phyloP scores from a whole-genome alignment of 1,284 basidiomycete genomes.

The Veloboletus limbatus region DNA sequence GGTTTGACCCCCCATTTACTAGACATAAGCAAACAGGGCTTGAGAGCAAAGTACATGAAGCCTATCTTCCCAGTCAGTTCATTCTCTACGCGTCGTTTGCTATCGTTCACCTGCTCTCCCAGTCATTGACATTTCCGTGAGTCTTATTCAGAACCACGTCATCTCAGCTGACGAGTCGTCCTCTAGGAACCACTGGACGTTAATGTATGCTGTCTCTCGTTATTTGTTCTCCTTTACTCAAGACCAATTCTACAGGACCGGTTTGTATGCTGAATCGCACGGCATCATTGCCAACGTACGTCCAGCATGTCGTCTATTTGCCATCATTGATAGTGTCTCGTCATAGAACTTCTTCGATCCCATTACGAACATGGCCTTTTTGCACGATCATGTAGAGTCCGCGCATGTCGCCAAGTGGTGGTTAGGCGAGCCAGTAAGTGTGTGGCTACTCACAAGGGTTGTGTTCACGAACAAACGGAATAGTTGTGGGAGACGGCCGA shows the following conservation, averaged over 20 bases:
- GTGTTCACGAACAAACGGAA: conserved; percentile 3
- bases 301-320: conserved; percentile 1
- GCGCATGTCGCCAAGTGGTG: conserved; percentile 78
- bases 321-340: neutral
- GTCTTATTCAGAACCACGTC: conserved; percentile 27
- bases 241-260: conserved; percentile 58
- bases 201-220: conserved; percentile 52
- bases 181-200: conserved; percentile 78
- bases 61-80: conserved; percentile 79
- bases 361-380: conserved; percentile 54
- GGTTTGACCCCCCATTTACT: conserved; percentile 79
- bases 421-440: conserved; percentile 79
- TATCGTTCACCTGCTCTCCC: conserved; percentile 7
- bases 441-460: neutral
- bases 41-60: conserved; percentile 82
- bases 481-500: conserved; percentile 89
- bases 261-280: conserved; percentile 82
- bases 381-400: conserved; percentile 61
- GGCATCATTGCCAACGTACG: conserved; percentile 87
- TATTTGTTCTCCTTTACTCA: neutral
- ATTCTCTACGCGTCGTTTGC: neutral
- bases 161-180: neutral
- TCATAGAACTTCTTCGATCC: conserved; percentile 85
- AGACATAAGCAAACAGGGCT: conserved; percentile 71
- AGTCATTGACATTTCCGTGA: conserved; percentile 89